A percentile compares a stretch with the other conserved stretches of the same genome.
Evolutionary conservation across 768 basidiomycete species (phyloP).

Genomic region (Postia placenta): DNA sequence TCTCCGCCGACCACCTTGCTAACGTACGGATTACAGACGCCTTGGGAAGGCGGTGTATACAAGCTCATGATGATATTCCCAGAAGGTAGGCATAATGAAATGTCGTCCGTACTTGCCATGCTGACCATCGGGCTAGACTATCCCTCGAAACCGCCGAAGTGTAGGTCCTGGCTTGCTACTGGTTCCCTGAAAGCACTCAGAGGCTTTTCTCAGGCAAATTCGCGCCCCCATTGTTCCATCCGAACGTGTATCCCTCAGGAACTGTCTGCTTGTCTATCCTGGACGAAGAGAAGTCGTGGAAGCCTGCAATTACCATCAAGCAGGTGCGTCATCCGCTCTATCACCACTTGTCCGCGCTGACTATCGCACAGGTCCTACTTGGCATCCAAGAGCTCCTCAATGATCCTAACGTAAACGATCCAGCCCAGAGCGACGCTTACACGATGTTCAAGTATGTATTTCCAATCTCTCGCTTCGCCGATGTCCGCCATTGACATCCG

Average conservation of each 20-base stretch:
- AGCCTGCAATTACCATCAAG: conserved; percentile 98
- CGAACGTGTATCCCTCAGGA: conserved; percentile 98
- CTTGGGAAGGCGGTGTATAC: conserved; percentile 96
- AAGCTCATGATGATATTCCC: conserved; percentile 94
- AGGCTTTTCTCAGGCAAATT: conserved; percentile 74
- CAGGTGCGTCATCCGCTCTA: conserved; percentile 48
- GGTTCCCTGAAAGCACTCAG: conserved; percentile 5
- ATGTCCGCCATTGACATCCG: too few species aligned
- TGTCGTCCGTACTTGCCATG: too few species aligned
- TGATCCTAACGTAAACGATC: conserved; percentile 95
- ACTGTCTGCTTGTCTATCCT: conserved; percentile 97
- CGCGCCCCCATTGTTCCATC: conserved; percentile 91
- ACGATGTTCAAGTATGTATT: conserved; percentile 94
- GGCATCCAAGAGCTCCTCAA: conserved; percentile 95
- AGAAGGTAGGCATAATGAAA: conserved; percentile 79
- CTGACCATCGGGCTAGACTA: too few species aligned
- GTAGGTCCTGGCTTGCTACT: conserved; percentile 40
- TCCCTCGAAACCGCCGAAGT: conserved; percentile 93
- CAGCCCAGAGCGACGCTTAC: conserved; percentile 97
- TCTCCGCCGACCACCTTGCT: conserved; percentile 10
- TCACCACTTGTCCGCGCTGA: not conserved
- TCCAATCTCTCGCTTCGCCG: not conserved
- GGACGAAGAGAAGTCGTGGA: conserved; percentile 99
- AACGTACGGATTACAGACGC: conserved; percentile 52
- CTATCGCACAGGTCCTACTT: conserved; percentile 65